Base-by-base conservation (phyloP, 192 early-diverging fungal genomes). In the Lunasporangiospora selenospora region DNA sequence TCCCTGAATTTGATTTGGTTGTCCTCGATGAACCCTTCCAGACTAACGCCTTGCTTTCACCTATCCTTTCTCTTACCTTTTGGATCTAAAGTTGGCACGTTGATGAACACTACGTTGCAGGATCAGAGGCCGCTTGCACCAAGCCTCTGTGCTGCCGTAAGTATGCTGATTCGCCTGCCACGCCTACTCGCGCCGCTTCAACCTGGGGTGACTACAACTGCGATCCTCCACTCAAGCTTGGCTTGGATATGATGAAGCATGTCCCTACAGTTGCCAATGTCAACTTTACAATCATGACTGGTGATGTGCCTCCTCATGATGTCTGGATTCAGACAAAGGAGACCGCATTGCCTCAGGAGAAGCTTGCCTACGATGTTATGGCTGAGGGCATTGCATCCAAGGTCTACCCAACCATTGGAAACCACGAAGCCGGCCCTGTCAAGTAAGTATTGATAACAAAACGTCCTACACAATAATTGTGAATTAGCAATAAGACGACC, bases 251-350 rank as follows among this genome's bases (percentile, higher is more conserved):
- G 51, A 40, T 79, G 13, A 49, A 54, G 2, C 62, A 54, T 27
- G 65, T 85, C 24, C 71, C 70, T 6, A 53, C 30, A 0, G 56
- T 66, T 3, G 57, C 51, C 36, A 44, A 76, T 15, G 36, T 75
- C 6, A 44, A 43, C 33, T 79, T 80, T 50, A 65, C 64, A 13
- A 78, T 83, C 11, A 38, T 84, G 53, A 81, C 81, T 2, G 81
- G 77, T 26, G 81, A 83, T 64, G 53, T 84, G 11, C 80, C 81
- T 26, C 83, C 83, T 0, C 83, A 85, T 19, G 80, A 85, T 53
- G 65, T 85, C 3, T 85, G 83, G 83, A 18, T 76, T 6, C 57
- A 73, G 3, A 62, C 40, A 26, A 37, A 78, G 11, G 50, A 53
- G 23, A 83, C 80, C 0, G 55, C 73, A 9, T 16, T 53, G 0